Conservation (phyloP, 768 basidiomycete genomes). For the Rhizopogon vulgaris region DNA sequence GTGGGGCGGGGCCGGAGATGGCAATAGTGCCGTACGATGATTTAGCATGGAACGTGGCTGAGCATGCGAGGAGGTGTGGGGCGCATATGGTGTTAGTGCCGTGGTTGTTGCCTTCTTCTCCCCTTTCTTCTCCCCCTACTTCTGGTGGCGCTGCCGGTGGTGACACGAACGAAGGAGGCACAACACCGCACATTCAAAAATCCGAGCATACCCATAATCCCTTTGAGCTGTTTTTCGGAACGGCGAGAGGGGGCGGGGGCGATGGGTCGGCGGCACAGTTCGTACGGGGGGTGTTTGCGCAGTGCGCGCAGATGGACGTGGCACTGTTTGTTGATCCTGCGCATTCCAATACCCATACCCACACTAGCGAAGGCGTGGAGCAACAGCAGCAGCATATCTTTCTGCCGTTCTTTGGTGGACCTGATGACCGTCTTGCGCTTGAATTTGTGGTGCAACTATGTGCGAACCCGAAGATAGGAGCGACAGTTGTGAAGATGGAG, state of each 20-base stretch:
- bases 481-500: conserved; percentile 66
- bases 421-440: conserved; percentile 85
- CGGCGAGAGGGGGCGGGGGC: conserved; percentile 14
- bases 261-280: conserved; percentile 62
- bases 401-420: conserved; percentile 90
- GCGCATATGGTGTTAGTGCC: conserved; percentile 80
- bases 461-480: conserved; percentile 56
- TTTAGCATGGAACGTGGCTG: conserved; percentile 60
- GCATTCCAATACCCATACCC: conserved; percentile 10
- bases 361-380: conserved; percentile 16
- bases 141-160: not conserved
- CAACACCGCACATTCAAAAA: conserved; percentile 11
- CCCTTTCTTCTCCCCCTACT: not conserved
- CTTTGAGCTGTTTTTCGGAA: conserved; percentile 62
- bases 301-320: conserved; percentile 61
- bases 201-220: conserved; percentile 47
- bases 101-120: conserved; percentile 52
- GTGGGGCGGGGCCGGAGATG: no score
- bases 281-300: conserved; percentile 72
- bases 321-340: conserved; percentile 77
- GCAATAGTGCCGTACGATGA: conserved; percentile 75
- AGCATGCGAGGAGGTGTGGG: conserved; percentile 51
- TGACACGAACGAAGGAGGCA: not conserved
- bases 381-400: conserved; percentile 59
- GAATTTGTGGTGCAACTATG: conserved; percentile 84